Evolutionary conservation across 805 yeast species (phyloP), one percentile per base, ranked within the genome.

Genomic region (Spathaspora girioi): DNA sequence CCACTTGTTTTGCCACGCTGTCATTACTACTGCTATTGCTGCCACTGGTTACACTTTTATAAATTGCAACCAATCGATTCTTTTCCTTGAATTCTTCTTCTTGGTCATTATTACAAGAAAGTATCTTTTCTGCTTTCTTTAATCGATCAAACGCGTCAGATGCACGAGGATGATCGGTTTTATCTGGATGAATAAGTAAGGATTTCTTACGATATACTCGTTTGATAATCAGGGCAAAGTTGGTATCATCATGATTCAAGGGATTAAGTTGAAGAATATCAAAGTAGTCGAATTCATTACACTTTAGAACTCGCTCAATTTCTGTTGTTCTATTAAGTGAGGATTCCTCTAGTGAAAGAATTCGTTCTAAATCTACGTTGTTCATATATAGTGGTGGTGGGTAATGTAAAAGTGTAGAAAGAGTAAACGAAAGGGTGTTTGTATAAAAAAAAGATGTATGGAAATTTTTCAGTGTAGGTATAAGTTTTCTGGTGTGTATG

Each of bases 151-250:
- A 86, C 1, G 90, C 90, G 31, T 68, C 76, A 0, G 87, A 81
- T 0, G 90, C 89, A n/a, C 73, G 66, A 0, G 73, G 68, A 56
- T 84, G 78, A 29, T 65, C 61, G 1, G 81, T 74, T 59, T 83
- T 84, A 61, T 86, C 92, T 0, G 92, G 92, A 62, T 86, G 92
- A 15, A 86, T 79, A 52, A 83, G 65, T 38, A 86, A 66, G 1
- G 90, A 83, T 61, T 81, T 83, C 64, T 75, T 77, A 23, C 89
- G 68, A 61, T 76, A 86, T 40, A 67, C 57, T 52, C 71, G 78
- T 55, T 75, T 77, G 50, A 83, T 75, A 11, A 50, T 40, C 10
- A 20, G 43, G 12, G 45, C 46, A 15, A 50, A 27, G 8, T 47
- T 23, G 3, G 26, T 48, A 68, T 35, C 74, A 9, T 43, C 20